Base-by-base conservation (phyloP, 1,284 basidiomycete genomes). In the Moniliella sp. region DNA sequence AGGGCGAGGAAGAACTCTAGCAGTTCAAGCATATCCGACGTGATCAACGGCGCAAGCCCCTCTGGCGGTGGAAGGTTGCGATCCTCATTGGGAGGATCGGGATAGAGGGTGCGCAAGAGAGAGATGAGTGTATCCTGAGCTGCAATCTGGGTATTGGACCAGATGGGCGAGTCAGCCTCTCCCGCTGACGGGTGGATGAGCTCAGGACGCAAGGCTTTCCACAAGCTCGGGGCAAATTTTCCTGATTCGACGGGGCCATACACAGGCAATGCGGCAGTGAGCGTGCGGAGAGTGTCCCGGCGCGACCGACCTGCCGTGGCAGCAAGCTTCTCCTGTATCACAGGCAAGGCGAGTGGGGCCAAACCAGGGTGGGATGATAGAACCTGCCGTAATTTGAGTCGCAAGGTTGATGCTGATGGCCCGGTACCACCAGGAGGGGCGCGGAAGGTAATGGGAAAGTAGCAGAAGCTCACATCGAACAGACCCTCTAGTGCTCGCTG, bases 391-490 rank as follows among this genome's bases (percentile, higher is more conserved):
- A 11, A 97, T 67, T 1, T 76, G 68, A 23, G 64, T 48, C 50
- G 78, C 78, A 21, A 99, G 69, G 52, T 94, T 79, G 26, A 88
- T 69, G 1, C 79, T 69, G 1, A 75, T 79, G 42, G 97, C 91
- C 4, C 80, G 78, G 59, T 88, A 53, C 3, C 86, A 47, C 86
- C 78, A 1, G 83, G 78, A 4, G 86, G 83, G 8, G 86, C 83
- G 32, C 78, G 73, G 66, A 93, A 99, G 1, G 83, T 83, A 45
- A 99, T 97, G 1, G 91, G 91, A 63, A 94, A 99, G 63, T 99
- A 99, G 62, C 91, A 97, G 62, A 86, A 97, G 0, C 77, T 79
- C 51, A 94, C 75, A 54, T 97, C 82, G 64, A 91, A 97, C 37
- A 97, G 66, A 36, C 76, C 72, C 81, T 88, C 48, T 2, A n/a